Percentiles rank a stretch among this genome's conserved stretches.
phyloP scores from a whole-genome alignment of 73 alveolate genomes.

The Uronychia binucleata region DNA sequence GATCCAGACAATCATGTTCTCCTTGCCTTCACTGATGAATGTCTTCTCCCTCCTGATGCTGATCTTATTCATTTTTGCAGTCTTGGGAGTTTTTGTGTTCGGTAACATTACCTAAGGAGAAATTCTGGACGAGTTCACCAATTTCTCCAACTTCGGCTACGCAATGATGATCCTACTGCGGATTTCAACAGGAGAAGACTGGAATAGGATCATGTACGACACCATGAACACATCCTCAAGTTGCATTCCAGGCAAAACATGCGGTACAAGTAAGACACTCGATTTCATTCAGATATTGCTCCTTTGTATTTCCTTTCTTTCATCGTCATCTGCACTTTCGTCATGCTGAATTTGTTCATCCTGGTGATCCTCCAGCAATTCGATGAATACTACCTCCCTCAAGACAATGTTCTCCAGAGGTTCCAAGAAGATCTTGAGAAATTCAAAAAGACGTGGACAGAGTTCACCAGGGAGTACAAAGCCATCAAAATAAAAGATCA shows the following conservation, averaged over 20 bases:
- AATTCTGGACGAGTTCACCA: no score
- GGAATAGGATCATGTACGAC: slow-evolving; percentile 84
- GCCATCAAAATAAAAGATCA: slow-evolving; percentile 44
- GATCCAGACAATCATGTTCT: slow-evolving; percentile 83
- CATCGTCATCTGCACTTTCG: slow-evolving; percentile 38
- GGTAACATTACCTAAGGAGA: slow-evolving; percentile 63
- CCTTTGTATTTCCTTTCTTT: slow-evolving; percentile 59
- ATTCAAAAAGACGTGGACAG: slow-evolving; percentile 45
- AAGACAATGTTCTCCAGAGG: slow-evolving; percentile 59
- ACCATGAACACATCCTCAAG: slow-evolving; percentile 30
- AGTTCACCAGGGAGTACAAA: slow-evolving; percentile 24
- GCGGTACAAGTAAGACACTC: slow-evolving; percentile 24
- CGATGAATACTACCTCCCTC: slow-evolving; percentile 61
- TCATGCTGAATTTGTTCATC: slow-evolving; percentile 73
- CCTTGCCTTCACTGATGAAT: slow-evolving; percentile 92
- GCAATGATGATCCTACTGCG: slow-evolving; percentile 79
- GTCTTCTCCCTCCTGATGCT: slow-evolving; percentile 87
- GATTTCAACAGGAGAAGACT: slow-evolving; percentile 92
- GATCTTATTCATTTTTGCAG: slow-evolving; percentile 90
- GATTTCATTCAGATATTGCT: neutral
- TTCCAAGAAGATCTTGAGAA: slow-evolving; percentile 49
- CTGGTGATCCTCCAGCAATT: slow-evolving; percentile 68
- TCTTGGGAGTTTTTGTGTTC: slow-evolving; percentile 89
- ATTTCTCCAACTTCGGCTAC: slow-evolving; percentile 76
- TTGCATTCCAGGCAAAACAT: slow-evolving; percentile 19